Percentiles rank a stretch among this genome's conserved stretches.
These are phyloP conservation scores for Lophium mytilinum DNA, from an alignment of 495 filamentous ascomycete genomes.

Conservation along the genomic window DNA sequence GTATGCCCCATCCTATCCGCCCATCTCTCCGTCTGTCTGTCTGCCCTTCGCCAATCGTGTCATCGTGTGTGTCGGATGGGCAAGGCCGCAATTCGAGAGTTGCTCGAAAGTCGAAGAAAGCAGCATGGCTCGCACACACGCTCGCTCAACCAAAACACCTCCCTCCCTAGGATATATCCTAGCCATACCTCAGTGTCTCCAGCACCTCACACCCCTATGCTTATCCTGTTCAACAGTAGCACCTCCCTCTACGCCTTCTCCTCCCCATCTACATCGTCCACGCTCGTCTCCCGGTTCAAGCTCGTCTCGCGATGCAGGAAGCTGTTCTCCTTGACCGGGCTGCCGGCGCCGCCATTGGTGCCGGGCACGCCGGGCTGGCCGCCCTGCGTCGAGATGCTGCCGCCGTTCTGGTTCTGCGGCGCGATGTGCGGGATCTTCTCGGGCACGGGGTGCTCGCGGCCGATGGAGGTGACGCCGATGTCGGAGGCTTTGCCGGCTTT, in stretches of 20 bases:
- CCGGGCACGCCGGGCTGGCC: conserved; percentile 35
- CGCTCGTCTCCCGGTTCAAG: conserved; percentile 65
- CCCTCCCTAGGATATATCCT: no score
- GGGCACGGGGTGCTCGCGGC: conserved; percentile 86
- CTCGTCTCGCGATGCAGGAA: conserved; percentile 71
- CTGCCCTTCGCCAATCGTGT: no score
- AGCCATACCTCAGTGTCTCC: background rate
- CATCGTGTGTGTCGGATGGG: no score
- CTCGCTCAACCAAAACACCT: no score
- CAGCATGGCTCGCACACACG: no score
- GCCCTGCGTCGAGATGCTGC: conserved; percentile 38
- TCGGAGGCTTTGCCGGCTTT: conserved; percentile 97
- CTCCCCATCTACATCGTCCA: conserved; percentile 52
- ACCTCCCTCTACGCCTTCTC: conserved; percentile 46
- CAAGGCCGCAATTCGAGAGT: no score
- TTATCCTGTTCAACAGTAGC: conserved; percentile 38
- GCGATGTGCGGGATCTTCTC: conserved; percentile 94
- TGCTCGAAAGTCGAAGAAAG: no score
- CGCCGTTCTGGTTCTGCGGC: conserved; percentile 36
- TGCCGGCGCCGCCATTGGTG: conserved; percentile 43
- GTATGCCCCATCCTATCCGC: no score
- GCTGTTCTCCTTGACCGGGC: conserved; percentile 80
- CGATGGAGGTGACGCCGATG: conserved; percentile 86
- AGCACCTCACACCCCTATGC: background rate
- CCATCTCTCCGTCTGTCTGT: no score